A percentile compares a stretch with the other conserved stretches of the same genome.
Evolutionary conservation across 345 rosid genomes (phyloP).

Genomic region (Rhodamnia rubescens): DNA sequence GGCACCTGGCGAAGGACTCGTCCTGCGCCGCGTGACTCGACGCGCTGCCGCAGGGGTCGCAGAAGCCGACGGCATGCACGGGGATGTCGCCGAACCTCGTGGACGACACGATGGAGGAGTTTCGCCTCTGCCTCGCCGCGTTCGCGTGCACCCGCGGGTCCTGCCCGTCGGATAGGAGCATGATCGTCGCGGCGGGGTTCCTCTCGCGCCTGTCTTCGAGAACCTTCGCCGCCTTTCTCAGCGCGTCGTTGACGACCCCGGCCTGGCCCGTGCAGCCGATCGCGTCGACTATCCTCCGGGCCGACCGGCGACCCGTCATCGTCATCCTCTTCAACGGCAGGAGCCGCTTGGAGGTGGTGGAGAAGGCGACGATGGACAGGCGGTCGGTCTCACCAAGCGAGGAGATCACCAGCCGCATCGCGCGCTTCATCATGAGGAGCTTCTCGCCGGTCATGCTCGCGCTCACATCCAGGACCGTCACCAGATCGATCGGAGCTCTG

Average conservation of each 20-base stretch:
- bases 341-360: constrained; percentile 59
- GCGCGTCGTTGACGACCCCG: constrained; percentile 60
- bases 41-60: constrained; percentile 5
- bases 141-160: constrained; percentile 22
- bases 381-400: constrained; percentile 52
- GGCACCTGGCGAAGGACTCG: constrained; percentile 29
- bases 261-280: constrained; percentile 42
- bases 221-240: constrained; percentile 78
- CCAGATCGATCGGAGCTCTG: constrained; percentile 64
- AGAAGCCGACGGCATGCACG: constrained; percentile 48
- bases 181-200: constrained; percentile 50
- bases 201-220: constrained; percentile 73
- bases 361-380: constrained; percentile 69
- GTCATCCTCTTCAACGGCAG: constrained; percentile 68
- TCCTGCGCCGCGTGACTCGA: constrained; percentile 22
- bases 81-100: constrained; percentile 52
- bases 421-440: constrained; percentile 47
- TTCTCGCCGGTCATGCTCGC: constrained; percentile 30
- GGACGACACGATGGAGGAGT: constrained; percentile 28
- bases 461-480: constrained; percentile 58
- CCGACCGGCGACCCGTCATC: constrained; percentile 50
- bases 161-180: constrained; percentile 50
- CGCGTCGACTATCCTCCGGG: constrained; percentile 56
- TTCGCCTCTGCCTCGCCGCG: constrained; percentile 11
- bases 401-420: constrained; percentile 50